Base-by-base conservation (phyloP, 1,139 yeast genomes). In the Blastobotrys petasosporus region DNA sequence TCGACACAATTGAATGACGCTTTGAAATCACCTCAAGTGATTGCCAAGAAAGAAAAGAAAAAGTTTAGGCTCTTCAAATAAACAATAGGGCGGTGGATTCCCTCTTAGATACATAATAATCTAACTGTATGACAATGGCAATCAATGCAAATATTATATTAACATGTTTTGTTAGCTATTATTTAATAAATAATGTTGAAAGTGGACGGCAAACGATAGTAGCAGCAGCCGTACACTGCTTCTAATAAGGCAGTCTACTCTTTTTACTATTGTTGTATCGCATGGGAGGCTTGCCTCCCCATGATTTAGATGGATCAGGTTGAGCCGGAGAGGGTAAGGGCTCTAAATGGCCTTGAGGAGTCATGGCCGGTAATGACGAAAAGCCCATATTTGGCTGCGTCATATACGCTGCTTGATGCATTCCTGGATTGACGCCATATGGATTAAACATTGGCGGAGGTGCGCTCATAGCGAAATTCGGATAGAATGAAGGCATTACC, bases 51-150 rank as follows among this genome's bases (percentile, higher is more conserved):
- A 36, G 37, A 45, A 25, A 45, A 41, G 48, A 44, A 37, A 11
- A 44, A 44, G 37, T 40, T 44, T 23, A 44, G 40, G 31, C 32
- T 44, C 15, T 44, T 44, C 37, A 44, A 40, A 23, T 44, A 44
- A 11, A n/a, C n/a, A 13, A 11, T 32, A 16, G n/a, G n/a, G n/a
- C n/a, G n/a, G n/a, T n/a, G n/a, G n/a, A n/a, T n/a, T n/a, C n/a
- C n/a, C n/a, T n/a, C n/a, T n/a, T n/a, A n/a, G n/a, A n/a, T n/a
- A n/a, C n/a, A n/a, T n/a, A n/a, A n/a, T n/a, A n/a, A n/a, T n/a
- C n/a, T 32, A n/a, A n/a, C n/a, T 12, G 9, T 16, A 17, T 5
- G 23, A 34, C n/a, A 20, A 17, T n/a, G 17, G 37, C 23, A 34
- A 34, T 34, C 11, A 4, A 23, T 30, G n/a, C 13, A 32, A 32